A percentile compares a stretch with the other conserved stretches of the same genome.
Conservation (phyloP, 2,329 filamentous ascomycete genomes). For the Colletotrichum higginsianum region DNA sequence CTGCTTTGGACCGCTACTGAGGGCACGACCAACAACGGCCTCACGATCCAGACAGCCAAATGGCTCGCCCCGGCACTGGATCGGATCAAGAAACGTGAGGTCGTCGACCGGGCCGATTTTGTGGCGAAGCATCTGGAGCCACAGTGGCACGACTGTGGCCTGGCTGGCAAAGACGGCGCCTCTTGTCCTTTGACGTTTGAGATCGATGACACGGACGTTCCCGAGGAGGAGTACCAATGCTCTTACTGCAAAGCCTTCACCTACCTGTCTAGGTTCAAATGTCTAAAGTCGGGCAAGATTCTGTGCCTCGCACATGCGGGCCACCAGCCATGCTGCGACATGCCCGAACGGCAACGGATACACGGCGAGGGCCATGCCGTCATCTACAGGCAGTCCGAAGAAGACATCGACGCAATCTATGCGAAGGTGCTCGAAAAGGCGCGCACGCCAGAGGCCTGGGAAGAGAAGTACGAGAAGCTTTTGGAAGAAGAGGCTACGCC, state of each 20-base stretch:
- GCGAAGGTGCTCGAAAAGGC: slow-evolving; percentile 90
- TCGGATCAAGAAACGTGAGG: slow-evolving; percentile 82
- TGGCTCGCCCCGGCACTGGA: slow-evolving; percentile 93
- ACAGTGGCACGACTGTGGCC: slow-evolving; percentile 67
- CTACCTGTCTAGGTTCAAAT: slow-evolving; percentile 92
- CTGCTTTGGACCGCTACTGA: slow-evolving; percentile 91
- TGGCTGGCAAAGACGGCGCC: slow-evolving; percentile 63
- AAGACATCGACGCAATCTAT: slow-evolving; percentile 75
- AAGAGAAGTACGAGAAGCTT: slow-evolving; percentile 87
- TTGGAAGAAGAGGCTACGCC: slow-evolving; percentile 88
- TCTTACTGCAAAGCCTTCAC: slow-evolving; percentile 92
- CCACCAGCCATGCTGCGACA: slow-evolving; percentile 83
- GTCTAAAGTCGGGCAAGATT: slow-evolving; percentile 83
- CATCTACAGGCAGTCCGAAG: slow-evolving; percentile 82
- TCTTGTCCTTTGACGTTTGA: slow-evolving; percentile 74
- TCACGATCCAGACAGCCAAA: slow-evolving; percentile 90
- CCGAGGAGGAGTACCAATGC: slow-evolving; percentile 95
- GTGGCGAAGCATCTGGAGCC: slow-evolving; percentile 73
- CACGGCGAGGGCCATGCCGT: slow-evolving; percentile 80
- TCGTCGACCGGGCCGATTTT: slow-evolving; percentile 77
- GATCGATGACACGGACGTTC: slow-evolving; percentile 80
- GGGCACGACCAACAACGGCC: slow-evolving; percentile 74
- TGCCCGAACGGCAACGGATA: slow-evolving; percentile 76
- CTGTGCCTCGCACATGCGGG: slow-evolving; percentile 89
- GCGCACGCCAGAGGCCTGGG: slow-evolving; percentile 87